These are phyloP conservation scores for Pyrenochaeta sp. DNA, from an alignment of 2,329 filamentous ascomycete species.

Conservation along the genomic window DNA sequence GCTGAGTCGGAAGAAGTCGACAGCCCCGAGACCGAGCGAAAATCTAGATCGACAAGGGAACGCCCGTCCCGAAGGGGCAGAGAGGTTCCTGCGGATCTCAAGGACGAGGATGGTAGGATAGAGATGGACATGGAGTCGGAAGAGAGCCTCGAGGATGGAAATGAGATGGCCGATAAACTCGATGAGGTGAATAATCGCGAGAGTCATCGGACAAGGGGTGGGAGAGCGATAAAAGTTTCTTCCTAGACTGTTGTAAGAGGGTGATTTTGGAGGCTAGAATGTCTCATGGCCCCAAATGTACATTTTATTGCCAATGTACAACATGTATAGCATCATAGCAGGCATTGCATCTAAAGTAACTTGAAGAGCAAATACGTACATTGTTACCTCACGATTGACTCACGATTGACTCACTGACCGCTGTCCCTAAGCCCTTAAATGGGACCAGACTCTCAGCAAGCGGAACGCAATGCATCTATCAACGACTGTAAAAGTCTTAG, in stretches of 20 bases:
- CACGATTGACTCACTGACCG: too few relatives aligned
- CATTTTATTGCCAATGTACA: neutral
- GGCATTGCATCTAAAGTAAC: neutral
- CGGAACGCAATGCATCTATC: too few relatives aligned
- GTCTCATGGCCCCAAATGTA: neutral
- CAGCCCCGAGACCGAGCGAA: neutral
- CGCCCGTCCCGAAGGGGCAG: neutral
- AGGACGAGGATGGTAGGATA: neutral
- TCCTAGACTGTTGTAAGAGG: conserved; percentile 10
- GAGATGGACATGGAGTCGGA: conserved; percentile 1
- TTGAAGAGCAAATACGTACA: neutral
- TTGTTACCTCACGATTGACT: too few relatives aligned
- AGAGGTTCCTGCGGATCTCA: neutral
- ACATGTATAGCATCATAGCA: conserved; percentile 5
- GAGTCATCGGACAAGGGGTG: conserved; percentile 32
- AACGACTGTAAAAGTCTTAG: too few relatives aligned
- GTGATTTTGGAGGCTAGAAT: neutral
- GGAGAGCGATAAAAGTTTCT: conserved; percentile 27
- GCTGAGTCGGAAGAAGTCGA: conserved; percentile 23
- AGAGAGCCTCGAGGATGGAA: conserved; percentile 20
- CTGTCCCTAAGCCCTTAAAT: too few relatives aligned
- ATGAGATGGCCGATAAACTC: conserved; percentile 30
- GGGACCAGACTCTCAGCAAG: too few relatives aligned
- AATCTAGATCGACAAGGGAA: neutral
- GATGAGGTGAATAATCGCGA: conserved; percentile 35